Conservation (phyloP, 495 filamentous ascomycete species). For the Podospora conica region DNA sequence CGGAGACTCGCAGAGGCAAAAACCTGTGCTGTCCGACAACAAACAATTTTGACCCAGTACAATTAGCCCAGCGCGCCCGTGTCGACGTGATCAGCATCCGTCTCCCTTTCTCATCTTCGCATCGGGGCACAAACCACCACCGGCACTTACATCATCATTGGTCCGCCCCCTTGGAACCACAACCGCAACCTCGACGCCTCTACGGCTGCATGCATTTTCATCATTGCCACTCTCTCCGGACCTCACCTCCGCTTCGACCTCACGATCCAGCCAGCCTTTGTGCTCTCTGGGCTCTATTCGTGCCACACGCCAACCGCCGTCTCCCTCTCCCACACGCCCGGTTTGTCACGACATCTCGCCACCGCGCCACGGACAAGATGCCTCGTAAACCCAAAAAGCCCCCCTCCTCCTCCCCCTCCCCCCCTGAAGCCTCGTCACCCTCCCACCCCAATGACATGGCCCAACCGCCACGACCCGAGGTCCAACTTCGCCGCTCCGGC, state of each 20-base stretch:
- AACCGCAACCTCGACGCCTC: not conserved
- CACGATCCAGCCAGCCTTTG: not conserved
- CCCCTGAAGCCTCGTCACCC: not conserved
- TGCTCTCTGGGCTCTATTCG: not conserved
- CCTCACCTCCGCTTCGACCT: not conserved
- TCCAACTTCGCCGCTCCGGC: conserved; percentile 20
- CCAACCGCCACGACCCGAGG: conserved; percentile 14
- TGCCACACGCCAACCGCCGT: not conserved
- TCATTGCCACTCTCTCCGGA: not conserved
- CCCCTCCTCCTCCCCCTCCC: not conserved
- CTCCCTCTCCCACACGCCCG: too few species aligned
- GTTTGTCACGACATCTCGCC: not conserved
- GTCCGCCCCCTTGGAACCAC: not conserved
- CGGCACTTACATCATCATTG: not conserved
- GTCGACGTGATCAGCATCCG: not conserved
- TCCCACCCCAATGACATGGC: not conserved
- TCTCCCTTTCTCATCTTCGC: not conserved
- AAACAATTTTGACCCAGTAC: not conserved
- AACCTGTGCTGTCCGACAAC: too few species aligned
- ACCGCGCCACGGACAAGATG: not conserved
- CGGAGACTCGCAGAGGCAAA: not conserved
- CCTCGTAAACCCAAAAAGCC: conserved; percentile 3
- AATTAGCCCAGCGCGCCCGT: not conserved
- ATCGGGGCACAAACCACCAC: not conserved
- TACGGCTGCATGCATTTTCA: not conserved